Base-by-base conservation (phyloP, 768 basidiomycete genomes). In the Inosperma sp. region DNA sequence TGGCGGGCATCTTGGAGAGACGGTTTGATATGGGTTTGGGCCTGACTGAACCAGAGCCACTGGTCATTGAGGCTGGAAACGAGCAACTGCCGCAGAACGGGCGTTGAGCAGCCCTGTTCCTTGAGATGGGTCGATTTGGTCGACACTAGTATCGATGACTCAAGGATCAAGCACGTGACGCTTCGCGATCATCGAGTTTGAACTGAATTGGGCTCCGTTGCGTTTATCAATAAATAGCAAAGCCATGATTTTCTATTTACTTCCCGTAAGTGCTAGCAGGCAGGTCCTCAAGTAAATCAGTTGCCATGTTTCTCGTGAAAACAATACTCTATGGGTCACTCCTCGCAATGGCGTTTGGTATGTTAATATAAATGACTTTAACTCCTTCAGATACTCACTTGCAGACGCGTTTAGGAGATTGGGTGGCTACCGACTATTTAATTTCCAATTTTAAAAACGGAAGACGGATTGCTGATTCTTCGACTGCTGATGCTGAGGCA, bases 1-100 rank as follows among this genome's bases (percentile, higher is more conserved):
- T 73, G 19, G 83, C 74, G 33, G 81, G 74, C 79, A 82, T 85
- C 80, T 89, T 88, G 56, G 76, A 65, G 35, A 76, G 65, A 62
- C 83, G 83, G 68, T 82, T 82, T 55, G 79, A 71, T 48, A 72
- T 75, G 34, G 40, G 27, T 29, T 35, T 34, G 23, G 42, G 41
- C 27, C 42, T 51, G 23, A 34, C 33, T 34, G 50, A 45, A 26
- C 31, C 34, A 23, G 42, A 26, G 21, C 33, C 43, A 37, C 42
- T 51, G 21, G 33, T 51, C 50, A 51, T 50, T 33, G 39, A 22
- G 17, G 29, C 19, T 36, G n/a, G n/a, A 6, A 10, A 19, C 34
- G 34, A n/a, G 6, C 4, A 36, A 10, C 19, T 36, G 34, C n/a
- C n/a, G 19, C 19, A 36, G 19, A 22, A 17, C 21, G 19, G 39